phyloP scores from a whole-genome alignment of 208 protist species.

The Leishmania amazonensis region DNA sequence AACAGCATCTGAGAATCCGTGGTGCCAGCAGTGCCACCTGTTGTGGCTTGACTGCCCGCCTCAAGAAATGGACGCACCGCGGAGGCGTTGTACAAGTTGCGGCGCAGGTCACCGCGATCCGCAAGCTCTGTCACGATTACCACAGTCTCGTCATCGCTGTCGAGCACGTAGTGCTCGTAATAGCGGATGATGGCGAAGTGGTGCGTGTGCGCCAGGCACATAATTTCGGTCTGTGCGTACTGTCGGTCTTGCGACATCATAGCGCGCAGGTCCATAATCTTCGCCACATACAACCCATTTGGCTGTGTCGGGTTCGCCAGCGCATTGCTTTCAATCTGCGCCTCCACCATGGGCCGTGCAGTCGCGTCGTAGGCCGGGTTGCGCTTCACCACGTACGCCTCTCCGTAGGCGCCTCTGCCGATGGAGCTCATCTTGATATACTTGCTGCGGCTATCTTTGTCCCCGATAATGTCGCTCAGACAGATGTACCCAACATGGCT shows the following conservation, averaged over 20 bases:
- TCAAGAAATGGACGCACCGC: constrained; percentile 12
- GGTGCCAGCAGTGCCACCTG: not conserved
- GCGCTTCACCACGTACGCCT: constrained; percentile 79
- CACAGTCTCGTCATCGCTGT: constrained; percentile 75
- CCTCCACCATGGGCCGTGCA: constrained; percentile 26
- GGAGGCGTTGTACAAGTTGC: constrained; percentile 53
- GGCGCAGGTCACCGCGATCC: constrained; percentile 81
- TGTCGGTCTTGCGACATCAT: constrained; percentile 67
- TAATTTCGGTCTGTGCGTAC: constrained; percentile 86
- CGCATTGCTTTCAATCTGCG: constrained; percentile 31
- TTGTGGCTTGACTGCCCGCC: not conserved
- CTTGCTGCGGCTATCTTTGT: constrained; percentile 31
- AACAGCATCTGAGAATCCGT: constrained; percentile 31
- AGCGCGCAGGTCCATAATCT: constrained; percentile 79
- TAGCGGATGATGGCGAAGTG: constrained; percentile 89
- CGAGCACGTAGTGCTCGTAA: constrained; percentile 80
- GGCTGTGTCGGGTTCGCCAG: constrained; percentile 41
- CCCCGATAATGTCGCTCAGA: constrained; percentile 36
- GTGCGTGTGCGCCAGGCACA: constrained; percentile 80
- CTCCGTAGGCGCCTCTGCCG: constrained; percentile 93
- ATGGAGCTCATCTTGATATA: constrained; percentile 74
- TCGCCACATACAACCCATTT: constrained; percentile 71
- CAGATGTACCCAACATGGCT: constrained; percentile 30
- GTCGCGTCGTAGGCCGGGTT: constrained; percentile 55
- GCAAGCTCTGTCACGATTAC: constrained; percentile 92